These are phyloP conservation scores for Saccharum spontaneum DNA, from an alignment of 176 grass and related monocot genomes.

Conservation along the genomic window DNA sequence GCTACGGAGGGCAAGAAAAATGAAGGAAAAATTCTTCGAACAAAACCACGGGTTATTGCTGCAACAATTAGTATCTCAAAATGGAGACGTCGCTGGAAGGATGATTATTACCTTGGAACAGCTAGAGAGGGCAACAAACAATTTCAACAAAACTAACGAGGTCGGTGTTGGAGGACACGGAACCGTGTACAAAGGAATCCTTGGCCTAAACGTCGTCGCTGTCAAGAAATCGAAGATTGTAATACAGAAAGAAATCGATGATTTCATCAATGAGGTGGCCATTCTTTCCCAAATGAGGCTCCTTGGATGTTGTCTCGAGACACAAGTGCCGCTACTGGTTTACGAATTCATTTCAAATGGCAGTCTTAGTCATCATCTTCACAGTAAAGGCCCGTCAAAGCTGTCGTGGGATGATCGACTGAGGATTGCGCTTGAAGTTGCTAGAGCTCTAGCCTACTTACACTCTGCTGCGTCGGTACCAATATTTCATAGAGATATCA, in stretches of 20 bases:
- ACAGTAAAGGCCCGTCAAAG: constrained; percentile 14
- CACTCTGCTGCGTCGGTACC: constrained; percentile 29
- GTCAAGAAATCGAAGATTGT: constrained; percentile 60
- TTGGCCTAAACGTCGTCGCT: constrained; percentile 43
- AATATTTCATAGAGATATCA: constrained; percentile 67
- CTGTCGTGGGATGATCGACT: constrained; percentile 42
- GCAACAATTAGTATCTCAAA: too few relatives aligned
- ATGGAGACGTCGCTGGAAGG: too few relatives aligned
- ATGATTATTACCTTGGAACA: background rate
- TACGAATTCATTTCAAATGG: too few relatives aligned
- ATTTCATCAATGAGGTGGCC: constrained; percentile 59
- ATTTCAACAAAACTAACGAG: constrained; percentile 40
- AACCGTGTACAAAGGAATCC: constrained; percentile 49
- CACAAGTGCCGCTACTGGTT: background rate
- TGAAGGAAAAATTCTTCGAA: constrained; percentile 43
- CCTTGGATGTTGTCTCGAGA: constrained; percentile 58
- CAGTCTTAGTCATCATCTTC: background rate
- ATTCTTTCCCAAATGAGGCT: constrained; percentile 63
- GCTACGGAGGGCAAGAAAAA: constrained; percentile 26
- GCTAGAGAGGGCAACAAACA: constrained; percentile 58
- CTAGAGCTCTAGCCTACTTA: constrained; percentile 48
- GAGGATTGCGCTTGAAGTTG: constrained; percentile 50
- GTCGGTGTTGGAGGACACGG: constrained; percentile 50
- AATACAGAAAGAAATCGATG: constrained; percentile 44
- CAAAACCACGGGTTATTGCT: constrained; percentile 48